Evolutionary conservation across 352 stramenopile genomes (phyloP), one percentile per base, ranked within the genome.

Genomic region (Globisporangium alternatum): DNA sequence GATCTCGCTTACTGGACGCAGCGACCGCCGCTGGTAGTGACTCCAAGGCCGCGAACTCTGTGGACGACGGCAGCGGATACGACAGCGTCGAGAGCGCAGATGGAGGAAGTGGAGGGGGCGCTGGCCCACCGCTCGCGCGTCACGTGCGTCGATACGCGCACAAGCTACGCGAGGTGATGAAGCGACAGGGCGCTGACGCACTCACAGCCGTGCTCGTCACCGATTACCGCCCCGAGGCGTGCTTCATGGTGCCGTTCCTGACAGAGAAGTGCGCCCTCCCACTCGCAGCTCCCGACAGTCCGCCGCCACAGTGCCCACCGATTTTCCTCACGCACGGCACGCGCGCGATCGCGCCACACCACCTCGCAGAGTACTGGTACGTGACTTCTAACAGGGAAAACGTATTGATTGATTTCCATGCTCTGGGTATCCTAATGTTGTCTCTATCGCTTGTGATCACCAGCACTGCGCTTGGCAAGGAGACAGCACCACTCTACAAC

Each of bases 261-360:
- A 78, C 72, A 6, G 86, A 94, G 45, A 89, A 87, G 62, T 83
- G 76, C 25, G 72, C 65, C 1, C 68, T 68, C 13, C 70, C 68
- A 56, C 17, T 58, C 2, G 19, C 54, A 31, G 47, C 64, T 25
- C 37, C 21, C 35, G 59, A 55, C 31, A 70, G 35, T 66, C 72
- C 74, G 47, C 61, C 69, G 49, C 66, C 64, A 22, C 64, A 61
- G 22, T 22, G 51, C 5, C 58, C 83, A 30, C 64, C 69, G 17
- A 69, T 95, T 25, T 69, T 90, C 22, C 78, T 93, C 75, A 93
- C 85, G n/a, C 85, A 94, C 55, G 79, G 74, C 0, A 96, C 87
- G 15, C 76, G 84, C 65, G 83, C 87, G 28, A 80, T 96, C 17
- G 80, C 71, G 1, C 80, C 87, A 12, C 83, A 89, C 67, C 57